phyloP scores from a whole-genome alignment of 129 eudicot species.

The Sambucus nigra region DNA sequence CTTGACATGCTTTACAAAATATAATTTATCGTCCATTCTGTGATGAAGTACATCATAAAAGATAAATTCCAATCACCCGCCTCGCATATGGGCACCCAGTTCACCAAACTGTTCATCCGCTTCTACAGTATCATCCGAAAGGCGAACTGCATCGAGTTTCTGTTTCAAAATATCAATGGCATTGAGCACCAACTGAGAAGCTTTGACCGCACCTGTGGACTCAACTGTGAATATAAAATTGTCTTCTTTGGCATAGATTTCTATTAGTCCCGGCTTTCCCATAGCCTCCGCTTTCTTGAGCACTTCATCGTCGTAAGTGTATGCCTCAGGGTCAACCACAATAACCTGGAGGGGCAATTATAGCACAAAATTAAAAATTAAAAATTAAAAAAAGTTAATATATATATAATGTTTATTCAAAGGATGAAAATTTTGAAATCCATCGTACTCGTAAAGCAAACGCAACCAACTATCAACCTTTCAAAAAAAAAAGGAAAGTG shows the following conservation, averaged over 20 bases:
- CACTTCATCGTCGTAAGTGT: slow-evolving; percentile 88
- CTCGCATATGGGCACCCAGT: slow-evolving; percentile 95
- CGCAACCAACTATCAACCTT: too few species aligned
- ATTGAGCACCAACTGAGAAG: slow-evolving; percentile 77
- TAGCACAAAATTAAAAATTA: too few species aligned
- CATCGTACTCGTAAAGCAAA: too few species aligned
- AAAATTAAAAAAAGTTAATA: too few species aligned
- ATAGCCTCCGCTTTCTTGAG: slow-evolving; percentile 86
- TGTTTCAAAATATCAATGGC: slow-evolving; percentile 84
- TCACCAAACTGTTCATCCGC: slow-evolving; percentile 96
- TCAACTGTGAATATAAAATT: slow-evolving; percentile 92
- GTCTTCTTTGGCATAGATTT: slow-evolving; percentile 83
- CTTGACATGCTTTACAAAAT: too few species aligned
- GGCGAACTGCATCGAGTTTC: slow-evolving; percentile 88
- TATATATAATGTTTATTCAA: too few species aligned
- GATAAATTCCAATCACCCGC: slow-evolving; percentile 41
- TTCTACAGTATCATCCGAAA: slow-evolving; percentile 87
- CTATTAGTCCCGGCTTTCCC: slow-evolving; percentile 88
- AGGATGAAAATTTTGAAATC: too few species aligned
- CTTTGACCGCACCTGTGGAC: slow-evolving; percentile 84
- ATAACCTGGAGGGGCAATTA: slow-evolving; percentile 55
- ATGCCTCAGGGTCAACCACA: slow-evolving; percentile 84
- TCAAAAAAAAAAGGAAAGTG: too few species aligned
- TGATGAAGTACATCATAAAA: too few species aligned
- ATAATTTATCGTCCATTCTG: too few species aligned